These are phyloP conservation scores for Megacollybia platyphylla DNA, from an alignment of 1,284 basidiomycete genomes.

Conservation along the genomic window DNA sequence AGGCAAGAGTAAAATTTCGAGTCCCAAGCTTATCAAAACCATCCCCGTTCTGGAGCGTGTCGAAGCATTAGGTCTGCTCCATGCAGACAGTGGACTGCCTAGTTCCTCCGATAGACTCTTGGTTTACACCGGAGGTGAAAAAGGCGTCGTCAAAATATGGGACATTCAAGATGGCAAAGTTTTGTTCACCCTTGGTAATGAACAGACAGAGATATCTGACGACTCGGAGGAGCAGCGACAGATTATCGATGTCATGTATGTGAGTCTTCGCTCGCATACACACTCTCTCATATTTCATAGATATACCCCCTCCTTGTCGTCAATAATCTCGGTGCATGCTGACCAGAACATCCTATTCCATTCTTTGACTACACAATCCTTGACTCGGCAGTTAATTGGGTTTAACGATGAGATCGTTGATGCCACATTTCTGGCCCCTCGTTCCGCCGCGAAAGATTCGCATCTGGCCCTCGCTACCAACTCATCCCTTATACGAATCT, in stretches of 20 bases:
- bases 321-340: constrained; percentile 83
- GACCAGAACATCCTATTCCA: constrained; percentile 95
- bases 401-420: constrained; percentile 99
- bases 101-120: constrained; percentile 32
- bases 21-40: constrained; percentile 65
- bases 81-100: constrained; percentile 32
- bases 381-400: constrained; percentile 85
- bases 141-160: constrained; percentile 77
- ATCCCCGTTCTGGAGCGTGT: constrained; percentile 81
- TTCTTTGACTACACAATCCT: constrained; percentile 47
- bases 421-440: constrained; percentile 58
- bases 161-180: constrained; percentile 58
- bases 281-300: constrained; percentile 26
- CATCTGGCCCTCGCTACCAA: constrained; percentile 93
- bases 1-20: constrained; percentile 30
- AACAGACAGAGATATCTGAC: constrained; percentile 26
- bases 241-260: constrained; percentile 61
- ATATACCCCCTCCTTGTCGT: constrained; percentile 50
- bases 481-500: constrained; percentile 84
- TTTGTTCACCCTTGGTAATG: constrained; percentile 49
- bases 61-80: constrained; percentile 71
- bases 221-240: constrained; percentile 72
- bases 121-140: constrained; percentile 85
- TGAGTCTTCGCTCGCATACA: constrained; percentile 11
- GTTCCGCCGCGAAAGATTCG: constrained; percentile 30